phyloP scores from a whole-genome alignment of 257 asterid species.

The Lavandula angustifolia region DNA sequence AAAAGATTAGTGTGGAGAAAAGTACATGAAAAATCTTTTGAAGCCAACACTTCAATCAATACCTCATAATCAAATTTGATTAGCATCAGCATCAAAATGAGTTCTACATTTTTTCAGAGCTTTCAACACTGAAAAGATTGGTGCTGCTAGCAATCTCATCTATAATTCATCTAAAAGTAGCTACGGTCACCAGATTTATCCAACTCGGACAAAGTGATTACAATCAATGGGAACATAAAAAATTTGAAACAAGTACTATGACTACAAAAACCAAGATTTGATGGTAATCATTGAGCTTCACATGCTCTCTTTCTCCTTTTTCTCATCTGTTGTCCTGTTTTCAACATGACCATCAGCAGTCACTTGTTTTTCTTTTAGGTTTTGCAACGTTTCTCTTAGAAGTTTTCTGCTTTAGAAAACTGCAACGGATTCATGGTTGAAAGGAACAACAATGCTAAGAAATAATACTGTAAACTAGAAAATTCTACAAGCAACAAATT shows the following conservation, averaged over 20 bases:
- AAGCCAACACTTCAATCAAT: conserved; percentile 1
- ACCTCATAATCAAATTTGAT: conserved; percentile 25
- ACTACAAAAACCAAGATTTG: conserved; percentile 17
- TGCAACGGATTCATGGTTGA: conserved; percentile 32
- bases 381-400: conserved; percentile 38
- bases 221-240: not conserved
- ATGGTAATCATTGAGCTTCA: conserved; percentile 23
- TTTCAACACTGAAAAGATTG: conserved; percentile 10
- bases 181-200: too few species aligned
- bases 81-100: conserved; percentile 8
- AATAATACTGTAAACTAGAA: conserved; percentile 7
- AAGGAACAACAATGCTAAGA: not conserved
- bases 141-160: not conserved
- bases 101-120: conserved; percentile 8
- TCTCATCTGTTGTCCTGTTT: conserved; percentile 31
- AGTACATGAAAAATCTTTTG: not conserved
- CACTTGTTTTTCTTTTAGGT: conserved; percentile 28
- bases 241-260: not conserved
- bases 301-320: conserved; percentile 27
- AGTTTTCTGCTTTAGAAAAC: conserved; percentile 40
- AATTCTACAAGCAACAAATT: too few species aligned
- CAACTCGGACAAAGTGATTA: not conserved
- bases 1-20: not conserved
- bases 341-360: conserved; percentile 30
- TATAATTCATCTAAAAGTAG: conserved; percentile 6